Conservation (phyloP, 805 yeast genomes). For the Suhomyces sp. region DNA sequence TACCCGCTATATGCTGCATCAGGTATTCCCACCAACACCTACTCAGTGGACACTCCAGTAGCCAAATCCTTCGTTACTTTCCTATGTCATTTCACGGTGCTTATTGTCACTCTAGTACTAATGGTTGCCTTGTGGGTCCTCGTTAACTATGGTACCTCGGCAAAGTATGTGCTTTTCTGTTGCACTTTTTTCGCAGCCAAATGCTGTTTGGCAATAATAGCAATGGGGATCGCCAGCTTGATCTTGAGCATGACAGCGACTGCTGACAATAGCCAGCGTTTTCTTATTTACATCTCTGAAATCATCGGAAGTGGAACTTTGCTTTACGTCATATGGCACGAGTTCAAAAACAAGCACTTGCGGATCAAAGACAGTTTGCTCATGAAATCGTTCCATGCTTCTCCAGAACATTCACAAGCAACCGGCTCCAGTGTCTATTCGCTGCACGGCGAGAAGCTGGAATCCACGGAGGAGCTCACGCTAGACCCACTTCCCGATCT, state of each 20-base stretch:
- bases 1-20: background rate
- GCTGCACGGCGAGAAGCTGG: background rate
- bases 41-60: background rate
- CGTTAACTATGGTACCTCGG: background rate
- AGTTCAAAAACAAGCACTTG: background rate
- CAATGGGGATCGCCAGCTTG: background rate
- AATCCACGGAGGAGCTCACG: background rate
- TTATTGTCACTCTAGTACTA: background rate
- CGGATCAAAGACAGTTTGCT: background rate
- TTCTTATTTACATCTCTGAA: background rate
- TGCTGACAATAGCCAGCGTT: background rate
- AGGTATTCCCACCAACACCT: background rate
- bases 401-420: background rate
- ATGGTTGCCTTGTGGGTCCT: background rate
- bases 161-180: background rate
- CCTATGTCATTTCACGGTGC: background rate
- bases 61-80: background rate
- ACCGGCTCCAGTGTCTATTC: background rate
- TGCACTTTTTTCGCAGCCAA: background rate
- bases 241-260: background rate
- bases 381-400: background rate
- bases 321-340: background rate
- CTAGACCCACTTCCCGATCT: background rate
- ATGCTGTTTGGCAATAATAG: background rate
- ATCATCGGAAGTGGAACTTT: background rate